Base-by-base conservation (phyloP, 202 grass and related monocot species). In the Cymbopogon flexuosus region DNA sequence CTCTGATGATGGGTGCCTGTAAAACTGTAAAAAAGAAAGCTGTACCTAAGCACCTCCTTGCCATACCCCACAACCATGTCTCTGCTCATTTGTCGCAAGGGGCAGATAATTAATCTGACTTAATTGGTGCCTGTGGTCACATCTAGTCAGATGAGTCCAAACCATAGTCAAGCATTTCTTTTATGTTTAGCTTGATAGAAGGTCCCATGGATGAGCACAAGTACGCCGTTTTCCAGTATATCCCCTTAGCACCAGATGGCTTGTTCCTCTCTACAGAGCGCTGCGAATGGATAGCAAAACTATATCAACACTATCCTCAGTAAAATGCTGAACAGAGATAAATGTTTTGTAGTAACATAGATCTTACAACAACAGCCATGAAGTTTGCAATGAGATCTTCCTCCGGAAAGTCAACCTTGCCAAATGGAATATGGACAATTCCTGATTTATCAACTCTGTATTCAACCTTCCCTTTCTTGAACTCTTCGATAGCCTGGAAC, bases 391-490 rank as follows among this genome's bases (percentile, higher is more conserved):
- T 88, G 79, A 99, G 96, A 73, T 93, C 93, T 87, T 96, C 88
- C 4, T 96, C 93, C 39, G 93, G 75, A 75, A 99, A 96, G 72
- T 92, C 85, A 83, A 79, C 87, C 88, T 96, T 96, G 64, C 96
- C 96, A 45, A 93, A 96, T 65, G 93, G 90, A 67, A 99, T 81
- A 84, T 99, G 96, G 39, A 90, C 92, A 58, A 93, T 96, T 70
- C 96, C 93, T 8, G 96, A 87, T 84, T 99, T 99, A 64, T 99
- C 96, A 37, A 93, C 92, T 82, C 96, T 90, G 81, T 90, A 99
- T 89, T 99, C 96, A 14, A 99, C 96, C 89, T 96, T 99, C 47
- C 96, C 96, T 87, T 91, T 93, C 85, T 96, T 99, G 79, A 99
- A 99, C 65, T 99, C 96, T 72, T 93, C 87, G 36, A 99, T 93